These are phyloP conservation scores for Sequoia sempervirens DNA, from an alignment of 75 land plant species.

Conservation along the genomic window DNA sequence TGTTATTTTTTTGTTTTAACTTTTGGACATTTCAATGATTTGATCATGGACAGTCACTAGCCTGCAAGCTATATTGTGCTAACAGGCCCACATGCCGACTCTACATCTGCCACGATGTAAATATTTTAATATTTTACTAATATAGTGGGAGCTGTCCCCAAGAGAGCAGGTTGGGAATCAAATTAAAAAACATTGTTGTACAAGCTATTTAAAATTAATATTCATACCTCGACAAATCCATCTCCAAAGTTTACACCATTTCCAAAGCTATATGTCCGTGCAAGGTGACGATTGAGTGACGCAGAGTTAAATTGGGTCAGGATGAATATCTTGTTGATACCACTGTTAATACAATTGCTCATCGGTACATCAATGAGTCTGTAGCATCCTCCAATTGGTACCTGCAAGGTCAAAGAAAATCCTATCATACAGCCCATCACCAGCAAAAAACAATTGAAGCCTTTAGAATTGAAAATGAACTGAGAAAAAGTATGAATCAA, in stretches of 20 bases:
- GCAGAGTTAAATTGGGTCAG: slow-evolving; percentile 77
- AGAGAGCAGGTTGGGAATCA: no score
- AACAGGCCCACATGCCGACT: no score
- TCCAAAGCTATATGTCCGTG: slow-evolving; percentile 64
- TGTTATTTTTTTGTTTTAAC: no score
- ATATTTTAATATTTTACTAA: no score
- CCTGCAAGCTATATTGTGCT: no score
- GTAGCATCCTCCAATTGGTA: slow-evolving; percentile 84
- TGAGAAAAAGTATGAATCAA: neutral
- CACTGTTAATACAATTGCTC: slow-evolving; percentile 87
- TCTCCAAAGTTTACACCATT: slow-evolving; percentile 77
- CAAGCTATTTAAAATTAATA: neutral
- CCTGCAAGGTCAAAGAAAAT: slow-evolving; percentile 24
- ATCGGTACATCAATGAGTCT: slow-evolving; percentile 84
- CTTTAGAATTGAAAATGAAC: neutral
- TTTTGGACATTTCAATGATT: no score
- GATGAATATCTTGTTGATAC: slow-evolving; percentile 73
- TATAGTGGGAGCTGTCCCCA: no score
- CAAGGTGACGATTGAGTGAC: slow-evolving; percentile 78
- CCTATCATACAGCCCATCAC: neutral
- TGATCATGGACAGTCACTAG: no score
- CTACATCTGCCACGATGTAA: no score
- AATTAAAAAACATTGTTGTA: neutral
- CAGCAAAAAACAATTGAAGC: neutral
- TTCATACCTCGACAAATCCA: slow-evolving; percentile 81